Conservation (phyloP, 768 basidiomycete genomes). For the Boletus rubroflammeus region DNA sequence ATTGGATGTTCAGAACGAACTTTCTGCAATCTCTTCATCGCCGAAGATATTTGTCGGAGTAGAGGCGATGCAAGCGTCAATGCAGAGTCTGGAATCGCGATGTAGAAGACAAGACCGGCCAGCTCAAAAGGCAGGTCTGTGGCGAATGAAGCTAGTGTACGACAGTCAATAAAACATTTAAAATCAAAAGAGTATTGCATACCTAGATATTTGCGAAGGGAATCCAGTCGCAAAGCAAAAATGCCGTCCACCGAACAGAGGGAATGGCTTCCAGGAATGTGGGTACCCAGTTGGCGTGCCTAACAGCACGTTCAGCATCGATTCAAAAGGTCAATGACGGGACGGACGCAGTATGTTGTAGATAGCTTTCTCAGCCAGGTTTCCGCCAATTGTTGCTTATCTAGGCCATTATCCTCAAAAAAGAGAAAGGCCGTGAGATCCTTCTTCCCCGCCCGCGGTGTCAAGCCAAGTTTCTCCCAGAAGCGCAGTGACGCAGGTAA, state of each 20-base stretch:
- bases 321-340: background rate
- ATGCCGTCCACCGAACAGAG: slow-evolving; percentile 52
- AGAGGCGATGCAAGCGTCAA: slow-evolving; percentile 63
- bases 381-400: slow-evolving; percentile 46
- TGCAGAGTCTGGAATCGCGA: slow-evolving; percentile 57
- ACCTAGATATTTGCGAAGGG: slow-evolving; percentile 68
- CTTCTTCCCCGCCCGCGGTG: slow-evolving; percentile 68
- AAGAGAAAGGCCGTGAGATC: slow-evolving; percentile 65
- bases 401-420: slow-evolving; percentile 57
- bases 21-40: slow-evolving; percentile 55
- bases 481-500: slow-evolving; percentile 70
- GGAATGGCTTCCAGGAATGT: slow-evolving; percentile 49
- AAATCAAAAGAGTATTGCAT: slow-evolving; percentile 13
- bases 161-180: background rate
- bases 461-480: slow-evolving; percentile 81
- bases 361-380: slow-evolving; percentile 57
- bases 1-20: slow-evolving; percentile 46
- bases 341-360: slow-evolving; percentile 55
- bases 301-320: slow-evolving; percentile 27
- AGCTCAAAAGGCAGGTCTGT: slow-evolving; percentile 37
- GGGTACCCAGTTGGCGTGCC: slow-evolving; percentile 59
- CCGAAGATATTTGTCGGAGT: slow-evolving; percentile 66
- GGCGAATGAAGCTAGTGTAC: slow-evolving; percentile 46
- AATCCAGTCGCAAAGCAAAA: slow-evolving; percentile 61
- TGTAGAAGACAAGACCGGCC: slow-evolving; percentile 58